phyloP scores from a whole-genome alignment of 768 basidiomycete genomes.

The Trametes maxima region DNA sequence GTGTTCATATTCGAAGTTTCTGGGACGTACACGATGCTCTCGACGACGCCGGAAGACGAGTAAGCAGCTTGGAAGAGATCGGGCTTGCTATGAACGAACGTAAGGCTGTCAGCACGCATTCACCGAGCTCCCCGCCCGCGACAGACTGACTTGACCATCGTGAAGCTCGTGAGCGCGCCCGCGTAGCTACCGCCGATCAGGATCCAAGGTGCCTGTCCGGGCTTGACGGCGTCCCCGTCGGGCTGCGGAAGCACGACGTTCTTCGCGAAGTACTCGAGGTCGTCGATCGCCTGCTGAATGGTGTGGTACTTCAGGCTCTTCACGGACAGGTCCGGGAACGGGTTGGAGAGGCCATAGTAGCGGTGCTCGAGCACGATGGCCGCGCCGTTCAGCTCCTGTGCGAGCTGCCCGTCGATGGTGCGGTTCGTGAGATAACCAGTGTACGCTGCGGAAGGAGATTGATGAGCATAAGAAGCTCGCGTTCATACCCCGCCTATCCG shows the following conservation, averaged over 20 bases:
- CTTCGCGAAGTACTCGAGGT: conserved; percentile 69
- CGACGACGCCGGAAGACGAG: conserved; percentile 65
- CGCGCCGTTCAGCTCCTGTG: conserved; percentile 65
- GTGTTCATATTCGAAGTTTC: neutral
- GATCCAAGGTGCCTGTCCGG: conserved; percentile 49
- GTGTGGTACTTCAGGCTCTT: conserved; percentile 62
- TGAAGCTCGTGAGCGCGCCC: conserved; percentile 57
- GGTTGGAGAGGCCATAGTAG: conserved; percentile 78
- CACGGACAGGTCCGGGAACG: conserved; percentile 58
- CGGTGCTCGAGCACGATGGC: conserved; percentile 71
- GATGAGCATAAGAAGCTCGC: neutral
- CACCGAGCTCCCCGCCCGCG: neutral
- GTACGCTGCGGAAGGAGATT: conserved; percentile 25
- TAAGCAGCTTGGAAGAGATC: conserved; percentile 65
- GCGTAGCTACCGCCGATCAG: conserved; percentile 47
- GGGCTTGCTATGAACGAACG: conserved; percentile 49
- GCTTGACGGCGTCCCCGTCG: conserved; percentile 60
- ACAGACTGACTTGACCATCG: conserved; percentile 62
- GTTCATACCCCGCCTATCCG: neutral
- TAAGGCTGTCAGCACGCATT: neutral
- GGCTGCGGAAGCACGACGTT: conserved; percentile 70
- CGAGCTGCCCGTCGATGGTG: conserved; percentile 65
- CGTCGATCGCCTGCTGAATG: conserved; percentile 74
- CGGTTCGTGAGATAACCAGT: conserved; percentile 62
- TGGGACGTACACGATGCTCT: conserved; percentile 50